Conservation (phyloP, 768 basidiomycete genomes). For the Hericium coralloides region DNA sequence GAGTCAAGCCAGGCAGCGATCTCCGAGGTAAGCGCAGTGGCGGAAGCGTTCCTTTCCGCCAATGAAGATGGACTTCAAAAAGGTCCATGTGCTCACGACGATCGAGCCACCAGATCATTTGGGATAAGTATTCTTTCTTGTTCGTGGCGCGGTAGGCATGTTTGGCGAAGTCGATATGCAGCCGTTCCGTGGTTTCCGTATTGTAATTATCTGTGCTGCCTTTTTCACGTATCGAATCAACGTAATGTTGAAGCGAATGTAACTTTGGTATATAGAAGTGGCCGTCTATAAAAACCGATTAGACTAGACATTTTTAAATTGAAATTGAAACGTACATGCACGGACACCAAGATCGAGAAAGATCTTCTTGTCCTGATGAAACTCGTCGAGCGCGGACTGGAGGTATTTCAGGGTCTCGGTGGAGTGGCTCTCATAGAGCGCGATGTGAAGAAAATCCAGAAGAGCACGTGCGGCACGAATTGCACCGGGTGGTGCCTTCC, state of each 20-base stretch:
- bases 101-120: slow-evolving; percentile 24
- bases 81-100: not conserved
- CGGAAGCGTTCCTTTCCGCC: not conserved
- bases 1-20: too few species aligned
- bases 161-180: slow-evolving; percentile 26
- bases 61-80: not conserved
- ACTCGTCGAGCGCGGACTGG: slow-evolving; percentile 19
- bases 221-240: not conserved
- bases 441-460: slow-evolving; percentile 31
- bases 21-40: not conserved
- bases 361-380: slow-evolving; percentile 30
- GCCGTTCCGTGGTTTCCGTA: slow-evolving; percentile 22
- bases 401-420: slow-evolving; percentile 21
- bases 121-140: slow-evolving; percentile 15
- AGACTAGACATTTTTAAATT: not conserved
- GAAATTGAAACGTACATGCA: slow-evolving; percentile 19
- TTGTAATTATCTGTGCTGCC: slow-evolving; percentile 19
- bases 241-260: slow-evolving; percentile 10
- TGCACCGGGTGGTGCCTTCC: not conserved
- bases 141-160: slow-evolving; percentile 23
- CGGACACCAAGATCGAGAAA: slow-evolving; percentile 26
- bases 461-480: not conserved
- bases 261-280: slow-evolving; percentile 12
- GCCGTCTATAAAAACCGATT: not conserved
- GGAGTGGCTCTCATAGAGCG: slow-evolving; percentile 26